A percentile compares a stretch with the other conserved stretches of the same genome.
These are phyloP conservation scores for Umbilicus rupestris DNA, from an alignment of 164 flowering plant species.

Conservation along the genomic window DNA sequence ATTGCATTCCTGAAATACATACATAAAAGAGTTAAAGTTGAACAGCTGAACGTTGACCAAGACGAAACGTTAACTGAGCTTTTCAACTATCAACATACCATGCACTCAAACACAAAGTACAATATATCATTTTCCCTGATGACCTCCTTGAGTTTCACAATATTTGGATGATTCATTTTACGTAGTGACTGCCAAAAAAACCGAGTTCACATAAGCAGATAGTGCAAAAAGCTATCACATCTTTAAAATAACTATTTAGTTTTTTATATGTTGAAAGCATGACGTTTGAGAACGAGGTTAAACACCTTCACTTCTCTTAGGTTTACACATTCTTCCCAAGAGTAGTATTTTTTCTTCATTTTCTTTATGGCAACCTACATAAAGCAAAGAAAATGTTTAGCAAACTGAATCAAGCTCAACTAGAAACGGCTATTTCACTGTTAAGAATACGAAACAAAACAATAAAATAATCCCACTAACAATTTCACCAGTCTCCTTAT, in stretches of 20 bases:
- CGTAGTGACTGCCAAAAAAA: constrained; percentile 60
- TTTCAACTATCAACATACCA: constrained; percentile 35
- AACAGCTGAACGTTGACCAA: neutral
- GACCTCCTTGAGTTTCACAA: constrained; percentile 97
- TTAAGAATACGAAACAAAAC: neutral
- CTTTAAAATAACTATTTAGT: neutral
- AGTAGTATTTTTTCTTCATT: constrained; percentile 44
- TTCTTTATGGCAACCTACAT: constrained; percentile 87
- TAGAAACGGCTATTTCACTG: neutral
- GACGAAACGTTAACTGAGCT: neutral
- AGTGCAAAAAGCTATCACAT: neutral
- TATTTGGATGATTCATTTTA: constrained; percentile 89
- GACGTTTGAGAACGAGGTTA: neutral
- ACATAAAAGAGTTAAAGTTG: neutral
- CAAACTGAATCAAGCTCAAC: neutral
- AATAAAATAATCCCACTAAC: constrained; percentile 28
- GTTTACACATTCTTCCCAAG: constrained; percentile 97
- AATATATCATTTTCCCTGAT: constrained; percentile 79
- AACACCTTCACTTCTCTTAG: constrained; percentile 95
- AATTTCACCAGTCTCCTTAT: constrained; percentile 88
- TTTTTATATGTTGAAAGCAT: neutral
- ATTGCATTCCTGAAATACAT: constrained; percentile 64
- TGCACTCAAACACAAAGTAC: constrained; percentile 89
- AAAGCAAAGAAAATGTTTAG: neutral
- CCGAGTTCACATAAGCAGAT: neutral